phyloP scores from a whole-genome alignment of 495 filamentous ascomycete species.

The Chaetomidium leptoderma region DNA sequence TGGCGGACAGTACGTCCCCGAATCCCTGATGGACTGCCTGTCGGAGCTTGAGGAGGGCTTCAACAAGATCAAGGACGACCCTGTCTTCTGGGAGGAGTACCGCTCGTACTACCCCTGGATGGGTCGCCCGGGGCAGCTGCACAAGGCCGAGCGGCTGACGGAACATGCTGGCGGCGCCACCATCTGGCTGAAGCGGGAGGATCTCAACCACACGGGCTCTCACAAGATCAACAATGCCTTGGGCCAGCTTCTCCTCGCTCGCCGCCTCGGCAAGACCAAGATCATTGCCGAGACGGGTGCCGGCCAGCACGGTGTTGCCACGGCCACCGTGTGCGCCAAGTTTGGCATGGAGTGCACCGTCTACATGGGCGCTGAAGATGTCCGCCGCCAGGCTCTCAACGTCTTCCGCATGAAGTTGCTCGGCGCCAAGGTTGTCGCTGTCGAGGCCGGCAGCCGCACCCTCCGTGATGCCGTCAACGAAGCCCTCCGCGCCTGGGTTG shows the following conservation, averaged over 20 bases:
- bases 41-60: slow-evolving; percentile 90
- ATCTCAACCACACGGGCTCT: slow-evolving; percentile 79
- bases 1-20: slow-evolving; percentile 97
- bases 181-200: slow-evolving; percentile 94
- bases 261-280: slow-evolving; percentile 78
- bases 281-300: slow-evolving; percentile 96
- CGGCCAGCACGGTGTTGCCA: slow-evolving; percentile 95
- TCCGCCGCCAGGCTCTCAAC: slow-evolving; percentile 87
- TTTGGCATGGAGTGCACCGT: slow-evolving; percentile 95
- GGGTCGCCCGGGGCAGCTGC: slow-evolving; percentile 87
- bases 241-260: slow-evolving; percentile 81
- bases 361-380: slow-evolving; percentile 95
- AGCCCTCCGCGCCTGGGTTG: slow-evolving; percentile 83
- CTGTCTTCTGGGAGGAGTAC: slow-evolving; percentile 95
- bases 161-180: slow-evolving; percentile 84
- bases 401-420: slow-evolving; percentile 97
- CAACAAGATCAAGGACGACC: slow-evolving; percentile 75
- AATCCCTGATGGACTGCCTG: slow-evolving; percentile 96
- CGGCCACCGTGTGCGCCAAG: slow-evolving; percentile 92
- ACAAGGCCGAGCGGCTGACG: slow-evolving; percentile 81
- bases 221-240: slow-evolving; percentile 99
- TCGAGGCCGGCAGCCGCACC: slow-evolving; percentile 79
- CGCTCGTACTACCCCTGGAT: slow-evolving; percentile 97
- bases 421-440: slow-evolving; percentile 79
- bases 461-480: slow-evolving; percentile 96